These are phyloP conservation scores for Candida hungchunana DNA, from an alignment of 805 yeast genomes.

Conservation along the genomic window DNA sequence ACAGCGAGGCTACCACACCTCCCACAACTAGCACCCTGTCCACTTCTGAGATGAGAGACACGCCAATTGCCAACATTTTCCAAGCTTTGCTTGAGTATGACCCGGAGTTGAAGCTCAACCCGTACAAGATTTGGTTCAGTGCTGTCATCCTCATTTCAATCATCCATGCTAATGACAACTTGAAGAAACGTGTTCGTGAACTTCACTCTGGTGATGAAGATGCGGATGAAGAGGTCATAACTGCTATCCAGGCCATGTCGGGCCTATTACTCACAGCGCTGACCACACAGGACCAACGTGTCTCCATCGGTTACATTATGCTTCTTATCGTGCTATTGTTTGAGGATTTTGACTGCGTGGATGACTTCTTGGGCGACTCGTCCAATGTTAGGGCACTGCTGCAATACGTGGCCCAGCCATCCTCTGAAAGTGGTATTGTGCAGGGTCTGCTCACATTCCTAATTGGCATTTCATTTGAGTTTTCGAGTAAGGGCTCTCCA, in stretches of 20 bases:
- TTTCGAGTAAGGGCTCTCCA: conserved; percentile 57
- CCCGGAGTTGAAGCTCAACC: conserved; percentile 66
- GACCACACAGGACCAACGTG: conserved; percentile 62
- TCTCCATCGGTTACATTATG: conserved; percentile 73
- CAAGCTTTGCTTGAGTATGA: conserved; percentile 73
- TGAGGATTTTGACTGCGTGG: conserved; percentile 71
- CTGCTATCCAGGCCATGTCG: conserved; percentile 69
- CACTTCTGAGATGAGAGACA: conserved; percentile 14
- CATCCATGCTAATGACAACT: conserved; percentile 49
- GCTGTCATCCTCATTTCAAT: conserved; percentile 58
- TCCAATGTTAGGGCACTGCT: conserved; percentile 65
- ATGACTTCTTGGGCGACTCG: conserved; percentile 67
- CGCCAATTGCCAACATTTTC: conserved; percentile 58
- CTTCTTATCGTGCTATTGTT: conserved; percentile 71
- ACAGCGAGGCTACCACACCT: background rate
- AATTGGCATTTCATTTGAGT: conserved; percentile 78
- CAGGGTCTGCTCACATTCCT: conserved; percentile 72
- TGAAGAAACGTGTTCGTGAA: conserved; percentile 42
- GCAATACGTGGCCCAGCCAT: conserved; percentile 53
- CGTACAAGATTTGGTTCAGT: conserved; percentile 86
- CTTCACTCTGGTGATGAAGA: conserved; percentile 56
- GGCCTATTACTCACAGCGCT: conserved; percentile 68
- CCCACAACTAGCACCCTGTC: conserved; percentile 3
- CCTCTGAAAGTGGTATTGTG: conserved; percentile 49
- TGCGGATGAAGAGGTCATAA: conserved; percentile 64